Evolutionary conservation across 306 rosid genomes (phyloP).

Genomic region (Trichosanthes truncata): DNA sequence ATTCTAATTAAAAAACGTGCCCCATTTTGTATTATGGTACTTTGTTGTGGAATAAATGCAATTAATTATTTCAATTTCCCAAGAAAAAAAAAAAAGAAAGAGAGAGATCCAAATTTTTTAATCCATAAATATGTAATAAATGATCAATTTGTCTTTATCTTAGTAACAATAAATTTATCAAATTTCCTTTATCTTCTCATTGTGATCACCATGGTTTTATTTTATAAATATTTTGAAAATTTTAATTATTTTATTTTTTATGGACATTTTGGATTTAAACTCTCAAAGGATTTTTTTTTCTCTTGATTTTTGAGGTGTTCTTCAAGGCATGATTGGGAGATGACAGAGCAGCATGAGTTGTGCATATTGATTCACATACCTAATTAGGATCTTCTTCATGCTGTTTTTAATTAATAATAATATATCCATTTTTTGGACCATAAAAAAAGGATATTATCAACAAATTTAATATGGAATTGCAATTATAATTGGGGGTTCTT

Average conservation of each 20-base stretch:
- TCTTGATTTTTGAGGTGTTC: background rate
- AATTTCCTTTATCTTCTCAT: background rate
- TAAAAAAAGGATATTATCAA: background rate
- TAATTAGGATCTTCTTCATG: constrained; percentile 10
- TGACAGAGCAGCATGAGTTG: constrained; percentile 33
- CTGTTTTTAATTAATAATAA: background rate
- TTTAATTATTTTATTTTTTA: background rate
- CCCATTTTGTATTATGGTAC: constrained; percentile 1
- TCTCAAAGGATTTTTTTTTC: background rate
- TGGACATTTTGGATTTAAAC: background rate
- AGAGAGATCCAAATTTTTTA: background rate
- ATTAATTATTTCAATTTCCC: constrained; percentile 4
- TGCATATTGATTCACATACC: constrained; percentile 10
- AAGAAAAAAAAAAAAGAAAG: background rate
- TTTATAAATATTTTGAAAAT: background rate
- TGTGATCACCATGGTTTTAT: background rate
- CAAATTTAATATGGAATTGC: background rate
- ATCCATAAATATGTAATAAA: background rate
- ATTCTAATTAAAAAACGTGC: constrained; percentile 12
- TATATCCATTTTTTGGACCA: background rate
- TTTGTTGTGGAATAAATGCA: background rate
- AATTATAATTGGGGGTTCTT: background rate
- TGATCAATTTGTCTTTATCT: background rate
- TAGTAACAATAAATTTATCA: background rate
- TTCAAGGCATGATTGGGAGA: constrained; percentile 21